These are phyloP conservation scores for Hygrophorus pudorinus DNA, from an alignment of 768 basidiomycete genomes.

Conservation along the genomic window DNA sequence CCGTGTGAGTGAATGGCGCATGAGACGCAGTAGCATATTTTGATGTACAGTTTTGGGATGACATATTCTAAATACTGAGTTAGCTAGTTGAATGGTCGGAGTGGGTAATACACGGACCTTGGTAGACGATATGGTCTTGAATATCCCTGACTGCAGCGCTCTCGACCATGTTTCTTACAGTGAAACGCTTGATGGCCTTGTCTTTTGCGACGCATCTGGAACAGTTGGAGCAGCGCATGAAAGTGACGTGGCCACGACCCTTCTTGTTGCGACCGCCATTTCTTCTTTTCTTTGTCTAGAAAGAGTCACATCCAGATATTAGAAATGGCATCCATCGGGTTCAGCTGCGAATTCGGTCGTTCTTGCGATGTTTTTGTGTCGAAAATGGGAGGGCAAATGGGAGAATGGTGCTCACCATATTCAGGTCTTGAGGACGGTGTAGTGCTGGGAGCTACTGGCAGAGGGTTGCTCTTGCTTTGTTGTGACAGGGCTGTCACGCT, in stretches of 20 bases:
- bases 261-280: conserved; percentile 99
- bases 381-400: not conserved
- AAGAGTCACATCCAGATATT: conserved; percentile 4
- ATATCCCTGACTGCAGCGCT: conserved; percentile 96
- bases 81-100: no score
- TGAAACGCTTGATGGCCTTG: conserved; percentile 99
- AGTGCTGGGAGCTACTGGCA: no score
- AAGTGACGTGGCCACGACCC: conserved; percentile 91
- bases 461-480: no score
- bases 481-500: no score
- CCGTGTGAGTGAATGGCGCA: conserved; percentile 99
- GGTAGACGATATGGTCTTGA: conserved; percentile 90
- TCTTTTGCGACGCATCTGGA: conserved; percentile 96
- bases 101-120: conserved; percentile 63
- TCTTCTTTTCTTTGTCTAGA: conserved; percentile 97
- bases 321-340: conserved; percentile 3
- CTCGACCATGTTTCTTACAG: conserved; percentile 99
- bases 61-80: conserved; percentile 69
- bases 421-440: no score
- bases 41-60: conserved; percentile 96
- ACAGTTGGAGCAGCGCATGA: conserved; percentile 99
- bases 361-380: not conserved
- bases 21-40: conserved; percentile 97
- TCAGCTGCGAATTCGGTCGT: not conserved
- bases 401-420: conserved; percentile 4